A percentile compares a stretch with the other conserved stretches of the same genome.
phyloP scores from a whole-genome alignment of 805 yeast species.

The Nakazawaea populi region DNA sequence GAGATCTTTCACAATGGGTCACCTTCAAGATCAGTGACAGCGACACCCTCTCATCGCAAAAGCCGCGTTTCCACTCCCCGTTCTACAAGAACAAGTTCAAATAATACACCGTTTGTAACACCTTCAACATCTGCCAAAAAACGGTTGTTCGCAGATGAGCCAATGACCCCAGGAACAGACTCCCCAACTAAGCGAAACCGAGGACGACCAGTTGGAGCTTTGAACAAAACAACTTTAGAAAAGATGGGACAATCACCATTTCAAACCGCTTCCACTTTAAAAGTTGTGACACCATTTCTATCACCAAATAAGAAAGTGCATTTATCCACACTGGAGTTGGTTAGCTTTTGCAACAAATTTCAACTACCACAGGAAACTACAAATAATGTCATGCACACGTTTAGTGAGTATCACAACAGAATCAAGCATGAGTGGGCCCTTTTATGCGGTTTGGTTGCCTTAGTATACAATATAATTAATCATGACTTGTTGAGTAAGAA shows the following conservation, averaged over 20 bases:
- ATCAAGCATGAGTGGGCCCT: conserved; percentile 63
- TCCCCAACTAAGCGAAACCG: conserved; percentile 12
- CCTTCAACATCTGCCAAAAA: conserved; percentile 2
- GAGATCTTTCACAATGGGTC: conserved; percentile 30
- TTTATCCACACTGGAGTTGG: conserved; percentile 35
- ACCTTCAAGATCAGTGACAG: conserved; percentile 1
- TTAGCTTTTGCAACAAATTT: conserved; percentile 55
- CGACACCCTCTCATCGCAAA: conserved; percentile 1
- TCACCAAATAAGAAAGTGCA: conserved; percentile 24
- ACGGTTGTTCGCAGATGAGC: not conserved
- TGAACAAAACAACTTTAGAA: conserved; percentile 19
- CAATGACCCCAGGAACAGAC: conserved; percentile 1
- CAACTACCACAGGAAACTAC: conserved; percentile 53
- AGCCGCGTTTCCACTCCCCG: not conserved
- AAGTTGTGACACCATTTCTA: conserved; percentile 7
- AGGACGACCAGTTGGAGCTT: conserved; percentile 18
- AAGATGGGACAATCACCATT: conserved; percentile 16
- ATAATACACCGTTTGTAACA: not conserved
- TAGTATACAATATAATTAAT: conserved; percentile 52
- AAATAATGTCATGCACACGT: conserved; percentile 42
- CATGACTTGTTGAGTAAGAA: conserved; percentile 36
- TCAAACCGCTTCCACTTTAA: conserved; percentile 1
- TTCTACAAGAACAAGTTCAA: not conserved
- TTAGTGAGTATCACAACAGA: conserved; percentile 41
- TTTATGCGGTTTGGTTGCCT: conserved; percentile 59